Evolutionary conservation across 345 rosid species (phyloP).

Genomic region (Barbarea vulgaris): DNA sequence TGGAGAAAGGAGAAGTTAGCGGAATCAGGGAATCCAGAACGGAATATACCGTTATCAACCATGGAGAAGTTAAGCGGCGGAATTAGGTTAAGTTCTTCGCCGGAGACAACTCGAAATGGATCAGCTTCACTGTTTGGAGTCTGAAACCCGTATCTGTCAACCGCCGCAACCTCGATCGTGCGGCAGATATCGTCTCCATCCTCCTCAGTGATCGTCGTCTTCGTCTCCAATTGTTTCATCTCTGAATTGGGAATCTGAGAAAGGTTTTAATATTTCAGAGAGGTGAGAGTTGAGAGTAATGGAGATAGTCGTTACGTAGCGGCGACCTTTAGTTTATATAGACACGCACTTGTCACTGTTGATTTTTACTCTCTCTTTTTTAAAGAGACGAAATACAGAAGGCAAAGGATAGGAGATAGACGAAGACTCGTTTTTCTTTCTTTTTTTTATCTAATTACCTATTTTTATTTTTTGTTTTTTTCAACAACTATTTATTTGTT

Average conservation of each 20-base stretch:
- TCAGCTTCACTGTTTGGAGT: constrained; percentile 9
- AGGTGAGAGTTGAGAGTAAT: constrained; percentile 12
- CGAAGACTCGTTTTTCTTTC: background rate
- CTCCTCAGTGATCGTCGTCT: background rate
- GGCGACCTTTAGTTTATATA: constrained; percentile 43
- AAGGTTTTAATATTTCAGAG: background rate
- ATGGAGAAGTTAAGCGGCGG: constrained; percentile 94
- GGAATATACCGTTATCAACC: constrained; percentile 94
- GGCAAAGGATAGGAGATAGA: background rate
- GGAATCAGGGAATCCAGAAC: constrained; percentile 96
- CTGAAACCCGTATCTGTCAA: constrained; percentile 46
- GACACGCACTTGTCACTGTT: constrained; percentile 34
- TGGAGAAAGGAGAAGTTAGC: constrained; percentile 88
- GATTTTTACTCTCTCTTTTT: background rate
- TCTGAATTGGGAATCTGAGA: background rate
- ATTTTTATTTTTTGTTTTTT: background rate
- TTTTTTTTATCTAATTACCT: background rate
- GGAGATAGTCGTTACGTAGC: constrained; percentile 42
- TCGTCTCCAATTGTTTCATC: constrained; percentile 37
- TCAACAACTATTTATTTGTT: background rate
- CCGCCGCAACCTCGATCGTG: constrained; percentile 55
- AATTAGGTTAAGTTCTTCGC: constrained; percentile 56
- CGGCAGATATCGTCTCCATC: constrained; percentile 38
- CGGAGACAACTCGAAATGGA: constrained; percentile 19
- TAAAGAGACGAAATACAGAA: background rate